These are phyloP conservation scores for Claviceps sp. DNA, from an alignment of 2,329 filamentous ascomycete genomes.

Conservation along the genomic window DNA sequence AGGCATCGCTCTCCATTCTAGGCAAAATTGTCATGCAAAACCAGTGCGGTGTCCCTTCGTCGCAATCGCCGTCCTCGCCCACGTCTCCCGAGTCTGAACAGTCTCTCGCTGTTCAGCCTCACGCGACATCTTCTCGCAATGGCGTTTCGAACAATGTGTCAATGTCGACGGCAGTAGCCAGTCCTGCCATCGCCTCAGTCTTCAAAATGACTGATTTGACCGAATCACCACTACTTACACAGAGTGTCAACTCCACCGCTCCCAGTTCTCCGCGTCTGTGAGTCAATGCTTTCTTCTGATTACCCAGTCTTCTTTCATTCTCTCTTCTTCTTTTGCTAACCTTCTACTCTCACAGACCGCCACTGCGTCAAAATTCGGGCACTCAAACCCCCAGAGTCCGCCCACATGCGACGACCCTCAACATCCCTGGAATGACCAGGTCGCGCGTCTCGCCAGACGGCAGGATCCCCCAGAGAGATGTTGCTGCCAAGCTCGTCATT, in stretches of 20 bases:
- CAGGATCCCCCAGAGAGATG: constrained; percentile 82
- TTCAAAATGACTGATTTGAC: constrained; percentile 29
- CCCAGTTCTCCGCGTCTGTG: constrained; percentile 46
- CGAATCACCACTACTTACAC: constrained; percentile 41
- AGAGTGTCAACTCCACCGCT: constrained; percentile 44
- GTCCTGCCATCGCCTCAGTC: constrained; percentile 27
- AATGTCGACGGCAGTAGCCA: constrained; percentile 12
- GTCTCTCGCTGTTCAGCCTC: constrained; percentile 20
- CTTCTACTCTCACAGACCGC: constrained; percentile 34
- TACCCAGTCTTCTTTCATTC: not conserved
- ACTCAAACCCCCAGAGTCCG: constrained; percentile 64
- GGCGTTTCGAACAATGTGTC: constrained; percentile 13
- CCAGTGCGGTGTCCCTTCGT: constrained; percentile 21
- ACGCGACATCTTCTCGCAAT: constrained; percentile 17
- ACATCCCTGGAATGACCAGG: constrained; percentile 91
- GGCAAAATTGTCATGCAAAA: constrained; percentile 34
- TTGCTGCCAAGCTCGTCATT: constrained; percentile 92
- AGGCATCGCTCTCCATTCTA: constrained; percentile 27
- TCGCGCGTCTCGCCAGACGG: constrained; percentile 94
- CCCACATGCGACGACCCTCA: constrained; percentile 82
- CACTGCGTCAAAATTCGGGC: constrained; percentile 60
- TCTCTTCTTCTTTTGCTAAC: not conserved
- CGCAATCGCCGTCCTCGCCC: constrained; percentile 15
- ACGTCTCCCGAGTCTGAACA: constrained; percentile 18
- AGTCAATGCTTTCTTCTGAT: constrained; percentile 14